Evolutionary conservation across 208 protist species (phyloP).

Genomic region (Novymonas esmeraldas): DNA sequence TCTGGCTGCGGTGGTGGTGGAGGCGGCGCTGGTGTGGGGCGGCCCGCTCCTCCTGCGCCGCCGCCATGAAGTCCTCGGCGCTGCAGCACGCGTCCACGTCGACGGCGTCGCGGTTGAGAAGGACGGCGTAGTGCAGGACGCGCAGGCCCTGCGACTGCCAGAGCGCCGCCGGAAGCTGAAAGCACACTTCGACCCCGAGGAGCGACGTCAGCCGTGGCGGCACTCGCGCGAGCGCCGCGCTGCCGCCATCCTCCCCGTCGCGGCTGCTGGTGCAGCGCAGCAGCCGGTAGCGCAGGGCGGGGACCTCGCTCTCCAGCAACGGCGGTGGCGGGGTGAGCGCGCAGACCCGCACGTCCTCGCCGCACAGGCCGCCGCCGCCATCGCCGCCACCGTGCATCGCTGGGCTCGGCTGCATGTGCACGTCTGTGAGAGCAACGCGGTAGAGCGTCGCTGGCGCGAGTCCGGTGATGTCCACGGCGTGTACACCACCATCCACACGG

Average conservation of each 20-base stretch:
- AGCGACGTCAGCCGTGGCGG: not conserved
- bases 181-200: conserved; percentile 9
- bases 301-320: not conserved
- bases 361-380: not conserved
- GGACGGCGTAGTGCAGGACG: conserved; percentile 1
- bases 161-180: conserved; percentile 13
- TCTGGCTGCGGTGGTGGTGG: not conserved
- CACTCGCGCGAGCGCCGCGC: not conserved
- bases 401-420: not conserved
- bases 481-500: not conserved
- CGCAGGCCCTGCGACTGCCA: conserved; percentile 6
- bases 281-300: conserved; percentile 2
- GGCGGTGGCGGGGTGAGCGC: conserved; percentile 14
- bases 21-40: not conserved
- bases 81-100: conserved; percentile 11
- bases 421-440: conserved; percentile 2
- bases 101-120: conserved; percentile 10
- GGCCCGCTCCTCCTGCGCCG: not conserved
- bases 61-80: conserved; percentile 12
- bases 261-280: not conserved
- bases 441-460: conserved; percentile 14
- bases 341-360: not conserved
- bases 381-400: not conserved
- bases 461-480: conserved; percentile 1
- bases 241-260: no score